A percentile compares a stretch with the other conserved stretches of the same genome.
phyloP scores from a whole-genome alignment of 2,329 filamentous ascomycete genomes.

The Fusarium sp. region DNA sequence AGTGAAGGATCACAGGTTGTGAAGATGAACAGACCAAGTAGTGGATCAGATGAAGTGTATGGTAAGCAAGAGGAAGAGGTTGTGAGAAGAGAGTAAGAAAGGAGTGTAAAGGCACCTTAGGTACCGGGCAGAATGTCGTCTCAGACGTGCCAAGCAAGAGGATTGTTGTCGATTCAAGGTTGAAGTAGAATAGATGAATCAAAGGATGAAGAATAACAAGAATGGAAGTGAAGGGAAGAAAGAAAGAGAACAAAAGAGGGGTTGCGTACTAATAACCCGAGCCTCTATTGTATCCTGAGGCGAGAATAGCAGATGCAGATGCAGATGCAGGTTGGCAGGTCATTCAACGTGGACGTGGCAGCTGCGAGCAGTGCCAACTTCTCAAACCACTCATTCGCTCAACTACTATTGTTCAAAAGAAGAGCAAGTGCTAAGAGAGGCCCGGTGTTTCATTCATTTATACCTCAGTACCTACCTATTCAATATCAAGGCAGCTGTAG shows the following conservation, averaged over 20 bases:
- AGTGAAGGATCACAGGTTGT: conserved; percentile 14
- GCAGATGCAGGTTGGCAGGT: conserved; percentile 30
- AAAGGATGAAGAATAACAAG: conserved; percentile 40
- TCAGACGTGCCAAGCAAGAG: conserved; percentile 23
- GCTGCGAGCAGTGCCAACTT: conserved; percentile 38
- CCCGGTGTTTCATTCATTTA: background rate
- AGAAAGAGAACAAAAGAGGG: conserved; percentile 15
- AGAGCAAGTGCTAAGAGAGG: background rate
- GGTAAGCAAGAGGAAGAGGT: conserved; percentile 12
- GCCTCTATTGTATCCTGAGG: conserved; percentile 40
- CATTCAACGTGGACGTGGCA: conserved; percentile 40
- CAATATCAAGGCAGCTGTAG: background rate
- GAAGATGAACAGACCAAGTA: conserved; percentile 28
- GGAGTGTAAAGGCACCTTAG: conserved; percentile 33
- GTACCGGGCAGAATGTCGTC: conserved; percentile 29
- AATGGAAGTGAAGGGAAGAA: conserved; percentile 13
- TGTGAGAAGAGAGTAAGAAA: conserved; percentile 35
- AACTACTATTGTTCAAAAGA: background rate
- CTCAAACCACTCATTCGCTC: conserved; percentile 1
- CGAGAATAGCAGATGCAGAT: conserved; percentile 24
- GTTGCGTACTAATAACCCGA: conserved; percentile 3
- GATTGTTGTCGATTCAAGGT: conserved; percentile 38
- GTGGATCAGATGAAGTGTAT: conserved; percentile 17
- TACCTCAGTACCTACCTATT: background rate
- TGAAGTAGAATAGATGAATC: conserved; percentile 37